Evolutionary conservation across 2,329 filamentous ascomycete species (phyloP), one percentile per base, ranked within the genome.

Genomic region (Amylocarpus encephaloides): DNA sequence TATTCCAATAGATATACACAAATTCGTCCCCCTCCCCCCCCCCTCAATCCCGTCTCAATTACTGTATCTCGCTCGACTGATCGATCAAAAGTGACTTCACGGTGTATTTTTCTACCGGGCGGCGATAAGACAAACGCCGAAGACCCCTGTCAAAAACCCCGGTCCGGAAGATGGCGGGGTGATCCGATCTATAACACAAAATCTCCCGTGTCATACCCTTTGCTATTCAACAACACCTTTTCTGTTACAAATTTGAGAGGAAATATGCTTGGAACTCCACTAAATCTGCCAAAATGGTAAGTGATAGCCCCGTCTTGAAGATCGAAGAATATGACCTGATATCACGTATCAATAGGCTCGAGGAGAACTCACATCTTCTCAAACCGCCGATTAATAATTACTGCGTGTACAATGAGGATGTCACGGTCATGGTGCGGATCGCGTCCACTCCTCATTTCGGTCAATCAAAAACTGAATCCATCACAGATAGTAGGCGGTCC

Each of bases 311-410:
- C 15, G 5, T 42, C 7, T 15, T 6, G 39, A 12, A 41, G 40
- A 12, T 12, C 3, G 11, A 19, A 30, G 11, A 36, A 22, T 15
- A 12, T 34, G 12, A 12, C 18, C 13, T 32, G 16, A 26, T 44
- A 34, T 57, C 26, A 58, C 18, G 18, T 22, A 38, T 26, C 26
- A 7, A n/a, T 56, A 96, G 91, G 92, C 83, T 98, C 36, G 78
- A 88, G 63, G 81, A 91, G 67, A 97, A 97, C 70, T 85, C 86
- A 0, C 91, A 97, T 67, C 83, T 97, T 54, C 52, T 66, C 30
- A 56, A 95, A 68, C 93, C 93, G 0, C 93, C 93, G 1, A 84
- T 97, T 65, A 96, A 96, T 73, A 97, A 97, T 73, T 94, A 93
- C 75, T 96, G 91, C 72, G 88, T 97, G 64, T 95, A 95, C 73